Evolutionary conservation across 2,329 filamentous ascomycete genomes (phyloP), one percentile per base, ranked within the genome.

Genomic region (Fusarium goolgardi): DNA sequence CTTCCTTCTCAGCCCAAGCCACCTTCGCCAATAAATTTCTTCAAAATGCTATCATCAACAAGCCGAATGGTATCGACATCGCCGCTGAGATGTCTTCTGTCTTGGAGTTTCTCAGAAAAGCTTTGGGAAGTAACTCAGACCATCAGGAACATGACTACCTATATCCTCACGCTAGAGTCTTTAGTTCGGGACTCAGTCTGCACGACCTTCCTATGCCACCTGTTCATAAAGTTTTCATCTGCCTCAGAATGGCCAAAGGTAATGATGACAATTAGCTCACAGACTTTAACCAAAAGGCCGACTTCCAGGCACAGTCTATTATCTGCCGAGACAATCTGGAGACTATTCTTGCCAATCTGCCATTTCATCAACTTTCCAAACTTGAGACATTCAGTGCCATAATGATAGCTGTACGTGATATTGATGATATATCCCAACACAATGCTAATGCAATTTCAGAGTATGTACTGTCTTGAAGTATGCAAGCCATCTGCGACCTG

Each of bases 1-100:
- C 80, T 1, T 83, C 81, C 0, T 64, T 83, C 32, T 75, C 80
- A 4, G 81, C 81, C 1, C 81, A 83, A 54, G 80, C 81, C 1
- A 77, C 75, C 3, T 83, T 83, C 63, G 81, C 81, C 32, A 81
- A 78, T 25, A 77, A 82, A 47, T 80, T 83, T 18, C 47, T 69
- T 80, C 6, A 73, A 78, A 23, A 77, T 79, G 50, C 76, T 75
- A 12, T 31, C 69, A 66, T 20, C 54, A 70, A 51, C 3, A 51
- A 31, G 2, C 35, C 47, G 3, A 3, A 9, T 5, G 35, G 35
- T 7, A 5, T 11, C 7, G 27, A 20, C 40, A 40, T 39, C 23
- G 8, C 25, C 5, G 2, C 25, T 10, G 66, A 69, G 32, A 61
- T 69, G 66, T 37, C 47, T 4, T 65, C 59, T 43, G 25, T 40